Evolutionary conservation across 106 monocot genomes (phyloP).

Genomic region (Platanthera guangdongensis): DNA sequence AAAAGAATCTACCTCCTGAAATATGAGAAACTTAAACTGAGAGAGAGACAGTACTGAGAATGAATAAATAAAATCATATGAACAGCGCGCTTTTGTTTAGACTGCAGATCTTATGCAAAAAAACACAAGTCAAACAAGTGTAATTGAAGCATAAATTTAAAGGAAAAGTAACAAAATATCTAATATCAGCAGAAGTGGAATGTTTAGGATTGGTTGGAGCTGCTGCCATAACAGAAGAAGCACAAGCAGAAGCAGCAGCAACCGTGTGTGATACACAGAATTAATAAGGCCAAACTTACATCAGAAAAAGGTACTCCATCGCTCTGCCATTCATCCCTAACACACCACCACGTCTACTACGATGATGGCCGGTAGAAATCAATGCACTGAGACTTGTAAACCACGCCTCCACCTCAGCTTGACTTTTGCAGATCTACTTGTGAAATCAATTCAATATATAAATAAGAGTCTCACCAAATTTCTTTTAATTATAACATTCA

Average conservation of each 20-base stretch:
- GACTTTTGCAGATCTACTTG: constrained; percentile 50
- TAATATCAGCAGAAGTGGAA: too few relatives aligned
- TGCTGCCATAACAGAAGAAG: neutral
- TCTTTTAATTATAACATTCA: neutral
- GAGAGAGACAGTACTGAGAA: too few relatives aligned
- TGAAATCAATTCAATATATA: neutral
- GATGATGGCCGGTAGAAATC: constrained; percentile 23
- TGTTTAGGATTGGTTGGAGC: too few relatives aligned
- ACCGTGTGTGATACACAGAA: too few relatives aligned
- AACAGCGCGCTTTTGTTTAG: too few relatives aligned
- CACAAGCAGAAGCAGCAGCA: neutral
- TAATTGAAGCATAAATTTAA: too few relatives aligned
- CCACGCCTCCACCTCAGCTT: constrained; percentile 64
- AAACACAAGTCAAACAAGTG: too few relatives aligned
- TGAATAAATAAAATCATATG: too few relatives aligned
- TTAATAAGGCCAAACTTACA: constrained; percentile 16
- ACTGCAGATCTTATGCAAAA: too few relatives aligned
- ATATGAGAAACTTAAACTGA: neutral
- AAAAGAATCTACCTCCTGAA: constrained; percentile 47
- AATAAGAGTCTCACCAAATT: neutral
- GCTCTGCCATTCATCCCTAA: constrained; percentile 15
- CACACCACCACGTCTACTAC: constrained; percentile 7
- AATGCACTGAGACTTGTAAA: constrained; percentile 42
- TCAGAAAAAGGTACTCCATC: constrained; percentile 32
- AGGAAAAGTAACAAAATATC: too few relatives aligned